Evolutionary conservation across 2,329 filamentous ascomycete genomes (phyloP).

Genomic region (Sclerotinia trifoliorum): DNA sequence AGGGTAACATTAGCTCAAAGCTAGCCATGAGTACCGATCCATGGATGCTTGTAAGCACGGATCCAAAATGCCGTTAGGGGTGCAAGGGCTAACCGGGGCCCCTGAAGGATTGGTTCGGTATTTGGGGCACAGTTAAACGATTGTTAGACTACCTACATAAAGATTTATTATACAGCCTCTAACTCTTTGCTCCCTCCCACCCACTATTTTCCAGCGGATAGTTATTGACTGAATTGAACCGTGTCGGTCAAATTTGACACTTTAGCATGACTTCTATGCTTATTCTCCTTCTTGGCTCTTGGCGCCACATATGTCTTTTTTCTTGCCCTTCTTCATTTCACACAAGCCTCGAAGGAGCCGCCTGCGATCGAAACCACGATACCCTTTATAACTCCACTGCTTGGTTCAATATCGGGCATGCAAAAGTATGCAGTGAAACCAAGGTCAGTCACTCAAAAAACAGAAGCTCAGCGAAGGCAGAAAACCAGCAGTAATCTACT

Average conservation of each 20-base stretch:
- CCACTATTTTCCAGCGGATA: neutral
- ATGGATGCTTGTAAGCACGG: no score
- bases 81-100: neutral
- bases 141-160: neutral
- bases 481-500: neutral
- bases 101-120: neutral
- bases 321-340: constrained; percentile 11
- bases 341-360: constrained; percentile 18
- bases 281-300: neutral
- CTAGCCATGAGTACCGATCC: no score
- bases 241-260: neutral
- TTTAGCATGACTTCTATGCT: neutral
- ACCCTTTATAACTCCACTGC: constrained; percentile 19
- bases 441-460: neutral
- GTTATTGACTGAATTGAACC: neutral
- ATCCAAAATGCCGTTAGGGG: neutral
- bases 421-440: neutral
- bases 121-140: neutral
- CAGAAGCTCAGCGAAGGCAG: no score
- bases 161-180: neutral
- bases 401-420: constrained; percentile 1
- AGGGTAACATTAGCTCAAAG: no score
- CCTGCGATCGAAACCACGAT: constrained; percentile 13
- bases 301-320: constrained; percentile 18
- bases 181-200: neutral